Conservation (phyloP, 2,329 filamentous ascomycete species). For the Aureobasidium sp. region DNA sequence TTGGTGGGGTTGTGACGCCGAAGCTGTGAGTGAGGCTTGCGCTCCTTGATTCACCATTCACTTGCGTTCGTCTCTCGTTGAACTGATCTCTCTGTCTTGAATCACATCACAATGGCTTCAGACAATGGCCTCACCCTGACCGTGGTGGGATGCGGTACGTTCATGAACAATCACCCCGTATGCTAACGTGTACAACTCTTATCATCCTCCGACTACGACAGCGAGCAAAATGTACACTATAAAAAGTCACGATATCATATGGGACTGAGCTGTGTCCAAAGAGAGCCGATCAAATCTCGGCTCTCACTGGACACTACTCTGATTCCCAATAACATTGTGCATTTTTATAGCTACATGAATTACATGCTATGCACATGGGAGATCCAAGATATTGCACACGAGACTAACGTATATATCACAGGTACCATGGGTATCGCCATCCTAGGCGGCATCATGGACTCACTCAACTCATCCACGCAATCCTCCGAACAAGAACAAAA, state of each 20-base stretch:
- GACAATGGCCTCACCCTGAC: slow-evolving; percentile 57
- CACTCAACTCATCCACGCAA: slow-evolving; percentile 43
- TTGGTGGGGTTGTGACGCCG: background rate
- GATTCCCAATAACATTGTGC: background rate
- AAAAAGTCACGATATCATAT: background rate
- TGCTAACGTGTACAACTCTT: background rate
- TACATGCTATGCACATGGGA: background rate
- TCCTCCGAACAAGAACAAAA: slow-evolving; percentile 19
- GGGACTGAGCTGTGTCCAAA: background rate
- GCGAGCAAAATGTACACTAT: background rate
- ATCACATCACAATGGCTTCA: slow-evolving; percentile 21
- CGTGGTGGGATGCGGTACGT: slow-evolving; percentile 68
- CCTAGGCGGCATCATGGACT: slow-evolving; percentile 67
- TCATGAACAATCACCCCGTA: background rate
- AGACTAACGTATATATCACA: slow-evolving; percentile 25
- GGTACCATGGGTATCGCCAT: slow-evolving; percentile 83
- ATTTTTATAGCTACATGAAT: background rate
- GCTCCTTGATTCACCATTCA: background rate
- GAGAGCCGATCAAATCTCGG: background rate
- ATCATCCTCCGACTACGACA: too few species aligned
- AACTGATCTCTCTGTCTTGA: background rate
- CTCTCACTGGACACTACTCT: too few species aligned
- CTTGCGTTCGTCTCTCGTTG: background rate
- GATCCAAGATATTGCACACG: background rate
- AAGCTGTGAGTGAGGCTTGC: too few species aligned